These are phyloP conservation scores for Uncinocarpus reesii DNA, from an alignment of 2,329 filamentous ascomycete species.

Conservation along the genomic window DNA sequence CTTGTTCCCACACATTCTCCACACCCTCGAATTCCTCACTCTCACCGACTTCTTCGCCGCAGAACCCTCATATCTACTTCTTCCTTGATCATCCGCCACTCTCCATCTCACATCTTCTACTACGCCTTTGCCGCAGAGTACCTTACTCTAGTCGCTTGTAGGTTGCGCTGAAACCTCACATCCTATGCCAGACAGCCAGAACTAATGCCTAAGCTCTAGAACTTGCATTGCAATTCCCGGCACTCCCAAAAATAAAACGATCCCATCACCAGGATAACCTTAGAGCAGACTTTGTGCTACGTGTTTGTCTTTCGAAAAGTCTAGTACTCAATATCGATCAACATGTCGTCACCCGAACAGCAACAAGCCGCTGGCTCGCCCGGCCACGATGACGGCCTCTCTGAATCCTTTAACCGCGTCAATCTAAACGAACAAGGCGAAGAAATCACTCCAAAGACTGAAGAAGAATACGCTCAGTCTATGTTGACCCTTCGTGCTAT, in stretches of 20 bases:
- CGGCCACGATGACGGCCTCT: conserved; percentile 48
- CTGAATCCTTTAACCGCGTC: conserved; percentile 54
- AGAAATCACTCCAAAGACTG: conserved; percentile 75
- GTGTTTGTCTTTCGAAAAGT: too few species aligned
- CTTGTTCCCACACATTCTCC: conserved; percentile 12
- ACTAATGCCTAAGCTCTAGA: too few species aligned
- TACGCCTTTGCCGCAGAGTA: not conserved
- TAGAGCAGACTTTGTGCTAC: not conserved
- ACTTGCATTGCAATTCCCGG: too few species aligned
- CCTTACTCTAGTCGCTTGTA: not conserved
- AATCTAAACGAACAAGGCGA: conserved; percentile 56
- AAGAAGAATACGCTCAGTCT: conserved; percentile 89
- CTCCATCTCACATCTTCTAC: not conserved
- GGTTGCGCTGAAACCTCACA: not conserved
- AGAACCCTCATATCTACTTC: conserved; percentile 1
- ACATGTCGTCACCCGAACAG: conserved; percentile 53
- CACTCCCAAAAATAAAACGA: too few species aligned
- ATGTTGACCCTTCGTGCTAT: conserved; percentile 93
- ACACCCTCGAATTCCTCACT: conserved; percentile 24
- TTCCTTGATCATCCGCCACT: not conserved
- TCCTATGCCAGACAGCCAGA: not conserved
- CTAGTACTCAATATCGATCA: conserved; percentile 7
- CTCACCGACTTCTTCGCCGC: conserved; percentile 22
- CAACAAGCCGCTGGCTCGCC: conserved; percentile 36
- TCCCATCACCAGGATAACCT: too few species aligned